Evolutionary conservation across 1,139 yeast species (phyloP), one percentile per base, ranked within the genome.

Genomic region (Sugiyamaella neomexicana): DNA sequence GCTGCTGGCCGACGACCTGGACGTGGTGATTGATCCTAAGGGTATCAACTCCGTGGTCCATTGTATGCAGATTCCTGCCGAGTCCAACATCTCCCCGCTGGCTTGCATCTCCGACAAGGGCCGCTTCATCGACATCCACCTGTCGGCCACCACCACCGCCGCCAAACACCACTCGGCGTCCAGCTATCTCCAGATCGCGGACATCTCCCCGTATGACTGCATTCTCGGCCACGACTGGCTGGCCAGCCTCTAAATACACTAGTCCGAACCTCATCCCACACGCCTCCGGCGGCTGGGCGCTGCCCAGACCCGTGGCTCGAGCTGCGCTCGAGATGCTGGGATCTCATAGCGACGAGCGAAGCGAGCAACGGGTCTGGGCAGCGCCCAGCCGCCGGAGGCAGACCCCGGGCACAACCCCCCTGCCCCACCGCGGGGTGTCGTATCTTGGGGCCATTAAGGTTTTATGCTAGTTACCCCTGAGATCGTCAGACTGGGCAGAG

Each of bases 211-310:
- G 12, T 46, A 46, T 15, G 50, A 46, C 38, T 46, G 50, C 16
- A 46, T 46, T 17, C 44, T 46, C 12, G 50, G 50, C 13, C 37
- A 46, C 23, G 50, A 46, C 38, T 46, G 50, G 50, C 38, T 46
- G 15, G 5, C 36, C 7, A 12, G 27, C 37, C 13, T 44, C 5
- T 44, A 23, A 44, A 10, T 43, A 17, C 10, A 38, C 17, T 9
- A 38, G n/a, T n/a, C n/a, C n/a, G n/a, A n/a, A n/a, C n/a, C n/a
- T n/a, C n/a, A 12, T 29, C 3, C 25, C 5, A 5, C 25, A 3
- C 25, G 34, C 34, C 34, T 29, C 34, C 34, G 34, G 34, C 34
- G 34, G 34, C 34, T 9, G 34, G 34, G 34, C 34, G 10, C 34
- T 29, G 34, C 34, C n/a, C 34, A 29, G 34, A 29, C 34, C 34